phyloP scores from a whole-genome alignment of 2,329 filamentous ascomycete genomes.

The Tolypocladium ophioglossoides region DNA sequence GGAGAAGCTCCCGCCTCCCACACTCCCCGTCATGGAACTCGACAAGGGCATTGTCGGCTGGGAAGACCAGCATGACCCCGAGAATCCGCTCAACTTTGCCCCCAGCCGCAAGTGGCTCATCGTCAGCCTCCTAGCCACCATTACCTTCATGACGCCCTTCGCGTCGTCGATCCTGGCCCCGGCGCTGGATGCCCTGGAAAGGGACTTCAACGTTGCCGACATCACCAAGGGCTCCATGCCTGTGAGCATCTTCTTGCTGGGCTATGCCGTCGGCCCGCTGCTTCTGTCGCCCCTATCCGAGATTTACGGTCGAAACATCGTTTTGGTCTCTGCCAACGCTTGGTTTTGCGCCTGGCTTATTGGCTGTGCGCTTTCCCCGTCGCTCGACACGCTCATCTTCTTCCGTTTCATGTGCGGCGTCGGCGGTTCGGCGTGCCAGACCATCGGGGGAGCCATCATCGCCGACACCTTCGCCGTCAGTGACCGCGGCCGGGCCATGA shows the following conservation, averaged over 20 bases:
- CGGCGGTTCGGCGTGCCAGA: conserved; percentile 40
- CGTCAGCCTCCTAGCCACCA: conserved; percentile 43
- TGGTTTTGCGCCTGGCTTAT: conserved; percentile 54
- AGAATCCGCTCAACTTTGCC: conserved; percentile 49
- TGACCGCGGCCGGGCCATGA: conserved; percentile 35
- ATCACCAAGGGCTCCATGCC: conserved; percentile 36
- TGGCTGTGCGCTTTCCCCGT: conserved; percentile 50
- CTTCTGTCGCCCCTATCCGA: conserved; percentile 49
- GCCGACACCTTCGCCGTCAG: conserved; percentile 41
- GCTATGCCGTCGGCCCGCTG: conserved; percentile 47
- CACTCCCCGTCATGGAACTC: conserved; percentile 39
- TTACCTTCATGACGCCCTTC: conserved; percentile 56
- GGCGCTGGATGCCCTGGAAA: conserved; percentile 33
- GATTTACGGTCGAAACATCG: conserved; percentile 49
- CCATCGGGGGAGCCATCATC: conserved; percentile 44
- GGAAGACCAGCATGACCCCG: conserved; percentile 47
- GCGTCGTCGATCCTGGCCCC: conserved; percentile 51
- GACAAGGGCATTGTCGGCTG: conserved; percentile 45
- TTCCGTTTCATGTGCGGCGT: conserved; percentile 51
- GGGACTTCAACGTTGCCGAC: conserved; percentile 27
- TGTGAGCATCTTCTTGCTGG: conserved; percentile 51
- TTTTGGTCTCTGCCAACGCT: conserved; percentile 46
- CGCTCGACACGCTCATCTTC: conserved; percentile 41
- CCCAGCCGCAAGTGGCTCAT: conserved; percentile 46
- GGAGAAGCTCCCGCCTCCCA: conserved; percentile 21